phyloP scores from a whole-genome alignment of 2,329 filamentous ascomycete species.

The Amylocarpus encephaloides region DNA sequence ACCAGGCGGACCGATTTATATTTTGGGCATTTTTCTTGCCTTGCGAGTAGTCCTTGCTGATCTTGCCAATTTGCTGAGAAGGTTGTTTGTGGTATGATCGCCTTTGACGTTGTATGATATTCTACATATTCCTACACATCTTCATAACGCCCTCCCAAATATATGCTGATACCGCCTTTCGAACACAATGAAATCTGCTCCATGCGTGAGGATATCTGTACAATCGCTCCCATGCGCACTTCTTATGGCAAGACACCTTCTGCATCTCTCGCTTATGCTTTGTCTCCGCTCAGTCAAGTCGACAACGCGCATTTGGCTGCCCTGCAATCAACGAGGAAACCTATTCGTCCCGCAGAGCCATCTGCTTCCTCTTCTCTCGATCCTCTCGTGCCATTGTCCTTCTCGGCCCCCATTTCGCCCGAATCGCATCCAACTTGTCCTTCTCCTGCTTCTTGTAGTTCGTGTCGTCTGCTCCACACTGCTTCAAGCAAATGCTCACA shows the following conservation, averaged over 20 bases:
- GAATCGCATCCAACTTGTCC: constrained; percentile 41
- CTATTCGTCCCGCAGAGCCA: constrained; percentile 26
- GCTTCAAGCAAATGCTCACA: constrained; percentile 51
- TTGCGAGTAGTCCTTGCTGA: no score
- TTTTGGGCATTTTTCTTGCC: no score
- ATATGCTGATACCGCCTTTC: constrained; percentile 1
- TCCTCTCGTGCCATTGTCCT: constrained; percentile 50
- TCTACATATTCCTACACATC: constrained; percentile 2
- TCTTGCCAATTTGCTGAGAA: no score
- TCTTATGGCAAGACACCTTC: not conserved
- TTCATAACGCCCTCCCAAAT: not conserved
- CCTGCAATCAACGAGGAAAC: not conserved
- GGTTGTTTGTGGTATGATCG: no score
- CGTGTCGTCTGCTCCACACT: constrained; percentile 15
- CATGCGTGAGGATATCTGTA: constrained; percentile 1
- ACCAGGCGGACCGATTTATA: not conserved
- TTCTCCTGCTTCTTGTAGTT: constrained; percentile 39
- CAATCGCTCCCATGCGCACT: not conserved
- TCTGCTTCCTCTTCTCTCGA: constrained; percentile 42
- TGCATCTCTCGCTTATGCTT: not conserved
- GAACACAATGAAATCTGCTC: constrained; percentile 2
- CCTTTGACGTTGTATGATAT: not conserved
- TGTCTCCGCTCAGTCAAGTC: not conserved
- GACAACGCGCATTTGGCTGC: not conserved
- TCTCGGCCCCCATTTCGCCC: constrained; percentile 52